phyloP scores from a whole-genome alignment of 2,329 filamentous ascomycete species.

The Monilinia fructicola region DNA sequence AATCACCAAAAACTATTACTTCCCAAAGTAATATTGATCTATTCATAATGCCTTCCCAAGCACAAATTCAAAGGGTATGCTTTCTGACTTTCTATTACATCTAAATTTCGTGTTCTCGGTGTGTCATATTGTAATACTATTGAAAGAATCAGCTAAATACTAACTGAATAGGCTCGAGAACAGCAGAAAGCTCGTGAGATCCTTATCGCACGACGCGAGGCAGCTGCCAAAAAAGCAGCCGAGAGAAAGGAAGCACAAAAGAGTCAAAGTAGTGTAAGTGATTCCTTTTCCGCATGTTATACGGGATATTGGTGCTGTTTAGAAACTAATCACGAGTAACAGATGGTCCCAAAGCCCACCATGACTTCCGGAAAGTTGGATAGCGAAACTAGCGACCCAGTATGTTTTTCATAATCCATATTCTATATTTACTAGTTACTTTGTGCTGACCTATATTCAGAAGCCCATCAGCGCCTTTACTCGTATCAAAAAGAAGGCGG shows the following conservation, averaged over 20 bases:
- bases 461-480: neutral
- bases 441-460: neutral
- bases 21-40: neutral
- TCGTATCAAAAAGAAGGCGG: neutral
- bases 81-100: neutral
- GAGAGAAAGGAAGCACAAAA: neutral
- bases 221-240: neutral
- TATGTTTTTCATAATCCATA: neutral
- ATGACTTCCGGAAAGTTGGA: neutral
- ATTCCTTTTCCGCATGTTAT: neutral
- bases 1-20: neutral
- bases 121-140: neutral
- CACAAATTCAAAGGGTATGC: neutral
- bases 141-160: neutral
- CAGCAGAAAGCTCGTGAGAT: neutral
- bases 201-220: neutral
- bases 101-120: too few relatives aligned
- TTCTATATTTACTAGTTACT: neutral
- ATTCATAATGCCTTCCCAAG: conserved; percentile 7
- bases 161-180: conserved; percentile 6
- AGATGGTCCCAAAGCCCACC: neutral
- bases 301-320: neutral
- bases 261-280: neutral
- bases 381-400: neutral
- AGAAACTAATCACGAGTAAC: neutral